phyloP scores from a whole-genome alignment of 2,329 filamentous ascomycete species.

The Aurifilum marmelostoma region DNA sequence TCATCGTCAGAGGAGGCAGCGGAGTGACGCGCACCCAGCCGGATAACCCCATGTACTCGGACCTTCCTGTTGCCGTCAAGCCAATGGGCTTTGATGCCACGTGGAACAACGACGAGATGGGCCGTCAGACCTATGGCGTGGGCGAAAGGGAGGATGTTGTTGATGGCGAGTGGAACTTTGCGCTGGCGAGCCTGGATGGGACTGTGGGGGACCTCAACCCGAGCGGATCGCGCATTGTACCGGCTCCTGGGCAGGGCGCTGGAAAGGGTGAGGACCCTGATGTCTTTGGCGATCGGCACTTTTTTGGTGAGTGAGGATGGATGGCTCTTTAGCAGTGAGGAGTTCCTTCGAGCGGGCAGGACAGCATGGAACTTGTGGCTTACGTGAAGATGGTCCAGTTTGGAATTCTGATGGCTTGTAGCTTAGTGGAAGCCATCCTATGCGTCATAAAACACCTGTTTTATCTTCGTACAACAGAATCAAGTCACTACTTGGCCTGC shows the following conservation, averaged over 20 bases:
- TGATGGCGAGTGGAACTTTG: background rate
- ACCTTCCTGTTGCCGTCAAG: slow-evolving; percentile 16
- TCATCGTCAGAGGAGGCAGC: slow-evolving; percentile 11
- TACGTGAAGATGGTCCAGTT: no score
- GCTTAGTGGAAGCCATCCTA: background rate
- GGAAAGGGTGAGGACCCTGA: background rate
- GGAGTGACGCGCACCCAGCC: background rate
- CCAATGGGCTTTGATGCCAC: slow-evolving; percentile 13
- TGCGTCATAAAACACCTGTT: background rate
- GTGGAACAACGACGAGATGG: slow-evolving; percentile 20
- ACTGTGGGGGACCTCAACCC: background rate
- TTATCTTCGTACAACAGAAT: background rate
- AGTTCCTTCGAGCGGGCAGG: no score
- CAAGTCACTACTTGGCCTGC: background rate
- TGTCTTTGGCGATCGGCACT: background rate
- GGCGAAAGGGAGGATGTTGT: background rate
- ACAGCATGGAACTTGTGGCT: no score
- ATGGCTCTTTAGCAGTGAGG: background rate
- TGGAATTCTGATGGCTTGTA: background rate
- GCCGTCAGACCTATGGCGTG: background rate
- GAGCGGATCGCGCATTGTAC: no score
- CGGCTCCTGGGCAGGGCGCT: background rate
- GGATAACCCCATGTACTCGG: slow-evolving; percentile 8
- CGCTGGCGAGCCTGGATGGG: background rate
- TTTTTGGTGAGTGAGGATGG: background rate